Conservation (phyloP, 805 yeast genomes). For the Kodamaea hsintzibuensis region DNA sequence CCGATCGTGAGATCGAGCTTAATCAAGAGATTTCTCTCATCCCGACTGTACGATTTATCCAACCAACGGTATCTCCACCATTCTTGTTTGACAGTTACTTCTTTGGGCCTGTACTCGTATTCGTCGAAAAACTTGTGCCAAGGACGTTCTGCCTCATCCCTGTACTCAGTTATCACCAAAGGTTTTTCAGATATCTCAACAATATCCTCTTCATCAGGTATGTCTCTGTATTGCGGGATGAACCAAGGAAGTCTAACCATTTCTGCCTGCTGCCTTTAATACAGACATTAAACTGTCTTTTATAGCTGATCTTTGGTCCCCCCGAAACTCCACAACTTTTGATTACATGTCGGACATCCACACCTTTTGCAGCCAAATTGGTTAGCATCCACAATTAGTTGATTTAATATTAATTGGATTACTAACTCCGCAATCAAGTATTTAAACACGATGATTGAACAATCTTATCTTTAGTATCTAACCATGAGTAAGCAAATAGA, state of each 20-base stretch:
- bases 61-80: constrained; percentile 21
- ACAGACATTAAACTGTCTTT: not conserved
- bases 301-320: not conserved
- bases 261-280: not conserved
- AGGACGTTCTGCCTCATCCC: constrained; percentile 53
- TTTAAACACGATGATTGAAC: not conserved
- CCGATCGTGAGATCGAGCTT: constrained; percentile 25
- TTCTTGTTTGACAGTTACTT: constrained; percentile 8
- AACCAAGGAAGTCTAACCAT: constrained; percentile 8
- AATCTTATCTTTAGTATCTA: not conserved
- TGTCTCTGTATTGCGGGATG: constrained; percentile 7
- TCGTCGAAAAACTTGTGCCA: constrained; percentile 50
- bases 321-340: not conserved
- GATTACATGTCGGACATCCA: not conserved
- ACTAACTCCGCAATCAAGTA: not conserved
- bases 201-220: not conserved
- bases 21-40: constrained; percentile 23
- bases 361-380: not conserved
- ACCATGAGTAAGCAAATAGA: constrained; percentile 1
- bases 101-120: constrained; percentile 28
- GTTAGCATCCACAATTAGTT: not conserved
- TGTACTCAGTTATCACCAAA: constrained; percentile 30
- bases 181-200: not conserved
- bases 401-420: too few species aligned
- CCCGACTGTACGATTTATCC: constrained; percentile 13